phyloP scores from a whole-genome alignment of 176 grass and related monocot species.

The Phragmites australis region DNA sequence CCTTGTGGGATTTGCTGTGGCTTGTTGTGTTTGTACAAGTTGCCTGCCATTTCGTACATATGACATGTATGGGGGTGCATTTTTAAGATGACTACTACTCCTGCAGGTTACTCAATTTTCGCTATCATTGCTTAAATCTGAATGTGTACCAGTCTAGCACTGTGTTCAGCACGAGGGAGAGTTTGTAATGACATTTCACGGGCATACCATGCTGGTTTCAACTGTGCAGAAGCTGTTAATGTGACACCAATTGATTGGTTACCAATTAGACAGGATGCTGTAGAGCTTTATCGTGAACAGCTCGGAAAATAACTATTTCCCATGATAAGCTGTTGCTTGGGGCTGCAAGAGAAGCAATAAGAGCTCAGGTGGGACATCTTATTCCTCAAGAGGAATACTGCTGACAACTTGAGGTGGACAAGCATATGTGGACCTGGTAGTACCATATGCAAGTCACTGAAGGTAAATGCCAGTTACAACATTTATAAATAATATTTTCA shows the following conservation, averaged over 20 bases:
- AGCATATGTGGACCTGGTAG: conserved; percentile 55
- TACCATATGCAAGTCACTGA: conserved; percentile 58
- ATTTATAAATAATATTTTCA: neutral
- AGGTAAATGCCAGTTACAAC: conserved; percentile 46
- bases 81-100: conserved; percentile 18
- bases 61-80: neutral
- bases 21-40: neutral
- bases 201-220: conserved; percentile 87
- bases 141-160: conserved; percentile 70
- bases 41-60: neutral
- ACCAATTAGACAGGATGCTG: conserved; percentile 73
- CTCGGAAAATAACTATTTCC: conserved; percentile 65
- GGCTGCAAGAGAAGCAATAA: conserved; percentile 75
- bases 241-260: conserved; percentile 90
- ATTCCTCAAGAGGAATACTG: conserved; percentile 54
- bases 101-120: conserved; percentile 83
- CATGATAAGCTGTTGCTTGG: conserved; percentile 86
- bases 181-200: conserved; percentile 82
- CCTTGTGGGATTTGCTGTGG: neutral
- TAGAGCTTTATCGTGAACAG: conserved; percentile 76
- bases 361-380: conserved; percentile 70
- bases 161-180: conserved; percentile 72
- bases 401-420: conserved; percentile 69
- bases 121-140: conserved; percentile 67
- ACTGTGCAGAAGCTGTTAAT: conserved; percentile 93